Evolutionary conservation across 2,329 filamentous ascomycete species (phyloP).

Genomic region (Alternaria dauci): DNA sequence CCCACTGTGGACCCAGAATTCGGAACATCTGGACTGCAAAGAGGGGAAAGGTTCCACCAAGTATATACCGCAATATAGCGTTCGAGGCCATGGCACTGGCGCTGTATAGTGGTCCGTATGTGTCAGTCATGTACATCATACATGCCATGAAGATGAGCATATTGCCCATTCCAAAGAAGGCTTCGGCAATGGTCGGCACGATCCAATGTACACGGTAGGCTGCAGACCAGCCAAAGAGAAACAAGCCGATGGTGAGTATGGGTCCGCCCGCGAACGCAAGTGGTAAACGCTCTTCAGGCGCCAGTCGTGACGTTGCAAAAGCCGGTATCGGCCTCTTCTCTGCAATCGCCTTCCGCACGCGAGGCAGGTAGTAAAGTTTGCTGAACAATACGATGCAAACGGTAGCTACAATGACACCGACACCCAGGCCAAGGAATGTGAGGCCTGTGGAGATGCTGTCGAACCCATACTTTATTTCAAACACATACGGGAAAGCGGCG

Average conservation of each 20-base stretch:
- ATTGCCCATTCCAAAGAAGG: conserved; percentile 8
- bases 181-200: conserved; percentile 45
- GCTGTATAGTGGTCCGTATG: conserved; percentile 62
- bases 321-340: conserved; percentile 7
- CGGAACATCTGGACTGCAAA: conserved; percentile 63
- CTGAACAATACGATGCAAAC: conserved; percentile 9
- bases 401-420: conserved; percentile 12
- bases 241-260: conserved; percentile 44
- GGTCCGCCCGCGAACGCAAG: conserved; percentile 48
- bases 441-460: conserved; percentile 12
- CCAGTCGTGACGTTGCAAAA: conserved; percentile 19
- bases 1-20: conserved; percentile 16
- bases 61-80: conserved; percentile 63
- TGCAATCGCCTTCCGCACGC: conserved; percentile 3
- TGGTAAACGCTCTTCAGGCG: conserved; percentile 46
- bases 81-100: conserved; percentile 69
- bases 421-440: conserved; percentile 13
- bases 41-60: conserved; percentile 67
- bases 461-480: conserved; percentile 24
- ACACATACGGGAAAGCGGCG: conserved; percentile 34
- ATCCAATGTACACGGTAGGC: conserved; percentile 50
- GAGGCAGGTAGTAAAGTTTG: conserved; percentile 10
- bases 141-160: conserved; percentile 18
- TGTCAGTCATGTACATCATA: conserved; percentile 20
- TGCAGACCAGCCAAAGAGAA: conserved; percentile 54